A percentile compares a stretch with the other conserved stretches of the same genome.
Evolutionary conservation across 2,329 filamentous ascomycete genomes (phyloP).

Genomic region (Neurospora sp.): DNA sequence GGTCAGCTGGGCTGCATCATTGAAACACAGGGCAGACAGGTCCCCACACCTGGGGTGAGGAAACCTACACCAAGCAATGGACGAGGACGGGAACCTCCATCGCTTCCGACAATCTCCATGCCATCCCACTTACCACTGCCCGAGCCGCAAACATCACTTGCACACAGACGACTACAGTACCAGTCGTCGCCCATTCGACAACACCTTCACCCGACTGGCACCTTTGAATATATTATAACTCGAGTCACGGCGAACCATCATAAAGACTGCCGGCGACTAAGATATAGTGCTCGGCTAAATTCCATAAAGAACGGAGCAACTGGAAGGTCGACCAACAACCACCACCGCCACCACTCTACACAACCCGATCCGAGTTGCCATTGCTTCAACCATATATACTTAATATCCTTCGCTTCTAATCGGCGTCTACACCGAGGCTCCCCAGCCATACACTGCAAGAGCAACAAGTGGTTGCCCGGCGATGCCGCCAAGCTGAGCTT

Average conservation of each 20-base stretch:
- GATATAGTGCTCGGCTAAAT: background rate
- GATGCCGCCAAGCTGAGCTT: background rate
- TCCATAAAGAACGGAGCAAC: background rate
- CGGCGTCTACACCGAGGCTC: background rate
- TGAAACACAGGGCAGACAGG: background rate
- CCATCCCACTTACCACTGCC: background rate
- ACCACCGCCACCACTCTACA: background rate
- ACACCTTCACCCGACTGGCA: background rate
- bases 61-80: background rate
- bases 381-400: background rate
- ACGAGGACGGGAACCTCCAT: background rate
- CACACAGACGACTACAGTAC: background rate
- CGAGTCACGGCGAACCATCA: background rate
- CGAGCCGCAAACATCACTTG: background rate
- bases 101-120: background rate
- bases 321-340: background rate
- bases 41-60: background rate
- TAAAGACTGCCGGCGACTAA: background rate
- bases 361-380: background rate
- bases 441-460: background rate
- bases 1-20: background rate
- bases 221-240: background rate
- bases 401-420: background rate
- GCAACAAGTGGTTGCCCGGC: background rate
- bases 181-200: background rate